Percentiles rank a stretch among this genome's conserved stretches.
phyloP scores from a whole-genome alignment of 2,329 filamentous ascomycete genomes.

The Chrysoporthe deuterocubensis region DNA sequence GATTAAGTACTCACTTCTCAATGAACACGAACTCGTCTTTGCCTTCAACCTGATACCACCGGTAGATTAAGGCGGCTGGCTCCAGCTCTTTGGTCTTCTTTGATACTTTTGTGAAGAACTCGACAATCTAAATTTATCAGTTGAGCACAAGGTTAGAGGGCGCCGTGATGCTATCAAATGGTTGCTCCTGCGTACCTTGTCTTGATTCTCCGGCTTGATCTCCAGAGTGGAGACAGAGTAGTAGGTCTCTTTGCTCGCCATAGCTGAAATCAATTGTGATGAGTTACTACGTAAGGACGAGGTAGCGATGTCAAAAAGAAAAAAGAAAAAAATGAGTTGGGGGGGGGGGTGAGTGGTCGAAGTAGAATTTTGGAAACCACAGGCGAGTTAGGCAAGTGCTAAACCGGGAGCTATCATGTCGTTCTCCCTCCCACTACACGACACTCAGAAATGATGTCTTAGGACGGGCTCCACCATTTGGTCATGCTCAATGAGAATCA shows the following conservation, averaged over 20 bases:
- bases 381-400: too few relatives aligned
- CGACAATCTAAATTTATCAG: conserved; percentile 4
- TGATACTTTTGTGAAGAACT: conserved; percentile 19
- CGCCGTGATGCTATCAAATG: not conserved
- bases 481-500: too few relatives aligned
- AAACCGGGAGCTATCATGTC: too few relatives aligned
- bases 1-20: conserved; percentile 3
- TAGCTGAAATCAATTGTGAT: not conserved
- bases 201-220: conserved; percentile 12
- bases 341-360: too few relatives aligned
- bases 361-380: too few relatives aligned
- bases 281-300: too few relatives aligned
- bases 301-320: too few relatives aligned
- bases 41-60: conserved; percentile 20
- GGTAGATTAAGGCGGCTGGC: conserved; percentile 12
- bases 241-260: conserved; percentile 6
- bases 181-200: not conserved
- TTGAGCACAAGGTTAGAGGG: not conserved
- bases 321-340: too few relatives aligned
- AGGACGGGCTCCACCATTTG: too few relatives aligned
- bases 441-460: too few relatives aligned
- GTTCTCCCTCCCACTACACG: too few relatives aligned
- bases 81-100: conserved; percentile 9
- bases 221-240: conserved; percentile 17
- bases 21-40: conserved; percentile 17